Percentiles rank a stretch among this genome's conserved stretches.
Conservation (phyloP, 306 rosid genomes). For the Begonia loranthoides region DNA sequence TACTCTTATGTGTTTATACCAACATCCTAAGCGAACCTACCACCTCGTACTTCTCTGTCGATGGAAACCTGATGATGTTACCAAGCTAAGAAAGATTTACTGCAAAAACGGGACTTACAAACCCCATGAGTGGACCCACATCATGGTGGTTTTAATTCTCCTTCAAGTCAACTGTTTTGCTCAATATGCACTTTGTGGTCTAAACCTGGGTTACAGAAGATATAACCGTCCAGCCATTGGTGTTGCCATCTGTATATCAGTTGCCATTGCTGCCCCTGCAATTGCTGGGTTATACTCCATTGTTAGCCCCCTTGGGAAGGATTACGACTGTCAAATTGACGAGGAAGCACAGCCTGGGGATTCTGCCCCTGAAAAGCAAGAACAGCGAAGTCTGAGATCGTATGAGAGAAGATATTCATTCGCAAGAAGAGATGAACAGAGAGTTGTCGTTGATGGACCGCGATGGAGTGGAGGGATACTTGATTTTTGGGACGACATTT, state of each 20-base stretch:
- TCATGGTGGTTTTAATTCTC: slow-evolving; percentile 76
- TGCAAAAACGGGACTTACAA: slow-evolving; percentile 81
- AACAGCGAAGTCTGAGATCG: slow-evolving; percentile 21
- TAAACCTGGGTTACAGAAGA: slow-evolving; percentile 71
- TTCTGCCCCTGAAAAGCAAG: slow-evolving; percentile 13
- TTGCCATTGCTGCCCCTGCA: slow-evolving; percentile 75
- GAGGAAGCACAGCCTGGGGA: slow-evolving; percentile 58
- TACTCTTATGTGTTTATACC: slow-evolving; percentile 87
- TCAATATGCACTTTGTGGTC: slow-evolving; percentile 84
- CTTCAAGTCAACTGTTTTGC: slow-evolving; percentile 77
- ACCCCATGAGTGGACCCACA: slow-evolving; percentile 86
- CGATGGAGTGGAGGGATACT: slow-evolving; percentile 85
- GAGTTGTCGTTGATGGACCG: slow-evolving; percentile 29
- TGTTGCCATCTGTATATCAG: slow-evolving; percentile 58
- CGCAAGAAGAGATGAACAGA: slow-evolving; percentile 34
- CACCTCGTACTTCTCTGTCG: slow-evolving; percentile 71
- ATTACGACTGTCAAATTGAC: slow-evolving; percentile 33
- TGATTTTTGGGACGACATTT: slow-evolving; percentile 71
- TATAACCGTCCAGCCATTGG: slow-evolving; percentile 75
- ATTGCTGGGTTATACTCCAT: slow-evolving; percentile 60
- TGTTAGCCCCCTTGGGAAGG: slow-evolving; percentile 81
- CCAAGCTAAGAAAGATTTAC: slow-evolving; percentile 55
- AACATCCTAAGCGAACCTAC: slow-evolving; percentile 66
- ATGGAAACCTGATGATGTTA: slow-evolving; percentile 60
- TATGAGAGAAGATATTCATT: slow-evolving; percentile 47